A percentile compares a stretch with the other conserved stretches of the same genome.
Conservation (phyloP, 2,329 filamentous ascomycete genomes). For the Didymosphaeria variabile region DNA sequence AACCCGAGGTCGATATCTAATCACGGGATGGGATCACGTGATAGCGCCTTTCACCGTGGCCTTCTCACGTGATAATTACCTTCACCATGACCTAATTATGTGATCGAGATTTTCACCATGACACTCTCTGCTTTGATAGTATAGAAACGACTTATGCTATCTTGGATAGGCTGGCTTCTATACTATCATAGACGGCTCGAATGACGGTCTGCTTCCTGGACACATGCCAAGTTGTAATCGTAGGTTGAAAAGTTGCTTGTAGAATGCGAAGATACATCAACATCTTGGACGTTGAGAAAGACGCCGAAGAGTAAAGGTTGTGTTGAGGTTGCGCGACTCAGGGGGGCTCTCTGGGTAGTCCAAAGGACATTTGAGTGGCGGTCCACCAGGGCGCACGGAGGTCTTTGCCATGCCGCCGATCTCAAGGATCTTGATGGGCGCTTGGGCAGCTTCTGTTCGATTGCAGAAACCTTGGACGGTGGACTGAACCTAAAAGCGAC, state of each 20-base stretch:
- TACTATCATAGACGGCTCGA: no score
- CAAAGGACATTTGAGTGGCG: conserved; percentile 1
- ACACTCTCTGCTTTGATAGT: no score
- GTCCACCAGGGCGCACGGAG: background rate
- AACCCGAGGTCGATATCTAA: no score
- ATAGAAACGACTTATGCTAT: no score
- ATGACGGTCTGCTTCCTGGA: conserved; percentile 8
- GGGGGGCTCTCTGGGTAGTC: background rate
- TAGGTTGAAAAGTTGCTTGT: background rate
- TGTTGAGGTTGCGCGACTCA: conserved; percentile 2
- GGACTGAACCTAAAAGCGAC: no score
- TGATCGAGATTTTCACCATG: no score
- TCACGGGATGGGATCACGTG: no score
- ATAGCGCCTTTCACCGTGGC: no score
- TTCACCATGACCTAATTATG: no score
- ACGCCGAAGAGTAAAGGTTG: conserved; percentile 1
- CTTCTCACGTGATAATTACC: no score
- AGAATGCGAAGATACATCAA: background rate
- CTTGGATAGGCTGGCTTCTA: no score
- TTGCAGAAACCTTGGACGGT: background rate
- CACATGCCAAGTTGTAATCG: conserved; percentile 6
- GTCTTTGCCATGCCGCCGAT: background rate
- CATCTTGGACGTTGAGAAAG: background rate
- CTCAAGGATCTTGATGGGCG: background rate
- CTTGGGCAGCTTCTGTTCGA: background rate